Percentiles rank a stretch among this genome's conserved stretches.
phyloP scores from a whole-genome alignment of 345 rosid species.

The Camelina sativa region DNA sequence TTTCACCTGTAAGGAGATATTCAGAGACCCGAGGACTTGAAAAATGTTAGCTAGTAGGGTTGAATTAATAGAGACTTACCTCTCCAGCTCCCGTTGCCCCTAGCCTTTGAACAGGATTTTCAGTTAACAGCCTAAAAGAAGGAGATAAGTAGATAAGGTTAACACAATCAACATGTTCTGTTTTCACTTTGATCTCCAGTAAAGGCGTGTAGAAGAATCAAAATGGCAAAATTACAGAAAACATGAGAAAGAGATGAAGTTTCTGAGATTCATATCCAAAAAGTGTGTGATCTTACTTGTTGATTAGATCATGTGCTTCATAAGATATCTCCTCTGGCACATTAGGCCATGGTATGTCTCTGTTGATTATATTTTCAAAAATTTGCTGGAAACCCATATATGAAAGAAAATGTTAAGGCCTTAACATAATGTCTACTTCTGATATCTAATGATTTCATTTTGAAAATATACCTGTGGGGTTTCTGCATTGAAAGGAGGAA shows the following conservation, averaged over 20 bases:
- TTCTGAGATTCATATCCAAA: neutral
- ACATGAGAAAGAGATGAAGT: neutral
- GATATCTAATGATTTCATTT: neutral
- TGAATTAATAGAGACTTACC: slow-evolving; percentile 49
- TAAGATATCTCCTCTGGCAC: slow-evolving; percentile 78
- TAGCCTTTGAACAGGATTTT: slow-evolving; percentile 85
- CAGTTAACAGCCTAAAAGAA: slow-evolving; percentile 76
- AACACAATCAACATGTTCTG: slow-evolving; percentile 19
- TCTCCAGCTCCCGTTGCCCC: slow-evolving; percentile 92
- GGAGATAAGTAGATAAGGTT: slow-evolving; percentile 19
- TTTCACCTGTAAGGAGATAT: slow-evolving; percentile 66
- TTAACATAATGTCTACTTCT: neutral
- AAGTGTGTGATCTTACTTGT: slow-evolving; percentile 67
- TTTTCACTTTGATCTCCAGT: slow-evolving; percentile 8
- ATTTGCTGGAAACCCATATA: slow-evolving; percentile 64
- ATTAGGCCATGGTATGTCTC: slow-evolving; percentile 90
- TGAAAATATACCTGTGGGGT: slow-evolving; percentile 69
- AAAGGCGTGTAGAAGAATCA: neutral
- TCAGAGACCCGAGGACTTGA: neutral
- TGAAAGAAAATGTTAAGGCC: neutral
- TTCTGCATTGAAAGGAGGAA: slow-evolving; percentile 96
- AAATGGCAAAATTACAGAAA: neutral
- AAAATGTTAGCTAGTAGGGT: neutral
- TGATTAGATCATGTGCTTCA: slow-evolving; percentile 80
- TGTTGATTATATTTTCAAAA: slow-evolving; percentile 90